These are phyloP conservation scores for Cucurbita argyrosperma DNA, from an alignment of 306 rosid species.

Conservation along the genomic window DNA sequence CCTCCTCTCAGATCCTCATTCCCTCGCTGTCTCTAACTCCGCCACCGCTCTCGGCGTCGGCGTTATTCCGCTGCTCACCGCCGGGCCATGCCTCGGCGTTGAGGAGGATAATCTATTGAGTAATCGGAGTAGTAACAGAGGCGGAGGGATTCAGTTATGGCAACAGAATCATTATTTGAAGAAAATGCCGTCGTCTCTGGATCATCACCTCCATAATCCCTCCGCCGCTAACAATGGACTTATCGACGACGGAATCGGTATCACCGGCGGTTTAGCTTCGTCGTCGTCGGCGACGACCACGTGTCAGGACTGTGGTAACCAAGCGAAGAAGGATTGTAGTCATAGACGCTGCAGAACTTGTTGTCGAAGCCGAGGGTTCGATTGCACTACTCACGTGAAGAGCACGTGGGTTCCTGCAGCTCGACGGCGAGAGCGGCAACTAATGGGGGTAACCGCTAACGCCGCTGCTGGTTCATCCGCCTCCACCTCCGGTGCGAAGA, in stretches of 20 bases:
- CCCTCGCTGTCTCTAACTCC: conserved; percentile 32
- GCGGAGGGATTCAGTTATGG: conserved; percentile 76
- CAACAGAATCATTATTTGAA: conserved; percentile 53
- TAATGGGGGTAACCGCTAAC: conserved; percentile 2
- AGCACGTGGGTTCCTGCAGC: conserved; percentile 96
- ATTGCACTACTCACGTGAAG: conserved; percentile 80
- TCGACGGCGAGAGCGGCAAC: conserved; percentile 77
- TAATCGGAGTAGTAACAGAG: conserved; percentile 5
- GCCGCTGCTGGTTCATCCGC: conserved; percentile 42
- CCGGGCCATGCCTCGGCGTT: conserved; percentile 26
- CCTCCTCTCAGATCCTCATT: conserved; percentile 34
- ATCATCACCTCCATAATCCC: conserved; percentile 10
- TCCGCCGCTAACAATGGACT: not conserved
- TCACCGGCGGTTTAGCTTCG: conserved; percentile 13
- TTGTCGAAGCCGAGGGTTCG: conserved; percentile 82
- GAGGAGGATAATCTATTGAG: conserved; percentile 13
- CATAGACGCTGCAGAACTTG: conserved; percentile 83
- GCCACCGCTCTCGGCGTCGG: conserved; percentile 66
- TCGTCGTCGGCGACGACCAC: conserved; percentile 25
- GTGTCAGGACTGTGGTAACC: conserved; percentile 92
- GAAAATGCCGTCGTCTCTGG: conserved; percentile 18
- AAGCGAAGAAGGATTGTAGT: conserved; percentile 81
- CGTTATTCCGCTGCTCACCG: conserved; percentile 47
- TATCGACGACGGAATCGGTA: not conserved
- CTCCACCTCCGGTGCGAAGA: conserved; percentile 61